Conservation (phyloP, 345 rosid genomes). For the Euphorbia peplus region DNA sequence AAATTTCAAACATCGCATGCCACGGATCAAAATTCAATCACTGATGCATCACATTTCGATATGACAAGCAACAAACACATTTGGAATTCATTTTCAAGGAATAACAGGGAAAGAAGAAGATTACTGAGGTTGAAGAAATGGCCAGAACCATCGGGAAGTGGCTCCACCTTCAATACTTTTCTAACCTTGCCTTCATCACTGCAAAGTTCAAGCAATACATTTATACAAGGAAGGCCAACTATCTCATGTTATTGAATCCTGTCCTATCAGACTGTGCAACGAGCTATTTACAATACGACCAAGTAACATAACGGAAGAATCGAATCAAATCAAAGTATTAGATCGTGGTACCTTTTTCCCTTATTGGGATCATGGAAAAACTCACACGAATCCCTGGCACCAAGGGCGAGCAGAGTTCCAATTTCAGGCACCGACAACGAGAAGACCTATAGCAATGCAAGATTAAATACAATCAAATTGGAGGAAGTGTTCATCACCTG, state of each 20-base stretch:
- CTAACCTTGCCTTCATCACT: conserved; percentile 93
- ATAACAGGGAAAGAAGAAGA: conserved; percentile 33
- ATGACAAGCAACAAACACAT: conserved; percentile 11
- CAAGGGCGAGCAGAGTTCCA: conserved; percentile 65
- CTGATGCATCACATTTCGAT: conserved; percentile 10
- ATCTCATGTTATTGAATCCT: neutral
- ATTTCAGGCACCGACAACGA: conserved; percentile 81
- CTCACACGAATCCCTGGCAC: conserved; percentile 69
- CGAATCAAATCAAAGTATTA: neutral
- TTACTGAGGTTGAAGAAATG: conserved; percentile 92
- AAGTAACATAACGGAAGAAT: neutral
- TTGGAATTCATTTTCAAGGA: conserved; percentile 6
- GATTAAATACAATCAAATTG: conserved; percentile 11
- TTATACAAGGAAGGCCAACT: neutral
- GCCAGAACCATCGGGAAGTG: conserved; percentile 92
- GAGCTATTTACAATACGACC: neutral
- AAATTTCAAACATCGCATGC: neutral
- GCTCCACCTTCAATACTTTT: conserved; percentile 91
- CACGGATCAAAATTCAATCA: neutral
- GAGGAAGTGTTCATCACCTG: too few species aligned
- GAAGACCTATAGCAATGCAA: conserved; percentile 53
- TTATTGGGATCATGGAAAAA: conserved; percentile 84
- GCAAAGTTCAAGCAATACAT: conserved; percentile 23
- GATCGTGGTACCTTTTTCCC: conserved; percentile 73
- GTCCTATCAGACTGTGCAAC: neutral